phyloP scores from a whole-genome alignment of 2,329 filamentous ascomycete species.

The Microsporum canis region DNA sequence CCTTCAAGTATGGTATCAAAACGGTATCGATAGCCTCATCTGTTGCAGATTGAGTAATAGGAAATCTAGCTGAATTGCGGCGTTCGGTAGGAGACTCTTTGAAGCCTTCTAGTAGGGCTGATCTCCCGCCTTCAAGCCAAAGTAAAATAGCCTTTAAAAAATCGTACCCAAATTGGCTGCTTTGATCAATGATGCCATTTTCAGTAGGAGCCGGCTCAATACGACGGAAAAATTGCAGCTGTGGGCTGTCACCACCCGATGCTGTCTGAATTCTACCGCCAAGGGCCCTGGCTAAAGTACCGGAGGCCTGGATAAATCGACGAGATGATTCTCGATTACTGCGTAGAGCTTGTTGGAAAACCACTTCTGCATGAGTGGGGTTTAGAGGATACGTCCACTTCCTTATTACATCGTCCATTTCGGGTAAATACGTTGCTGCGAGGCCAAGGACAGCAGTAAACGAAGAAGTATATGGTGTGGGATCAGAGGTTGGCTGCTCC shows the following conservation, averaged over 20 bases:
- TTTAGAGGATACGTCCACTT: slow-evolving; percentile 51
- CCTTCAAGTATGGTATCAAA: slow-evolving; percentile 50
- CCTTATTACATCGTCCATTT: slow-evolving; percentile 46
- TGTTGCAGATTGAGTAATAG: slow-evolving; percentile 41
- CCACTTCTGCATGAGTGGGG: slow-evolving; percentile 42
- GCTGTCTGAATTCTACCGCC: slow-evolving; percentile 42
- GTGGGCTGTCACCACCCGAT: slow-evolving; percentile 27
- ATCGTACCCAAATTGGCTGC: slow-evolving; percentile 51
- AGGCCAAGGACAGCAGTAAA: slow-evolving; percentile 36
- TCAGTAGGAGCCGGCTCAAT: slow-evolving; percentile 39
- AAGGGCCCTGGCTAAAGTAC: slow-evolving; percentile 46
- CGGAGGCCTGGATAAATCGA: slow-evolving; percentile 52
- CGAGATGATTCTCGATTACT: slow-evolving; percentile 45
- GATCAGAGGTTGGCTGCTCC: slow-evolving; percentile 19
- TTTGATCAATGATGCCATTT: slow-evolving; percentile 27
- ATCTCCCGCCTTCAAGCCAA: slow-evolving; percentile 50
- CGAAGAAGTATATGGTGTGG: slow-evolving; percentile 25
- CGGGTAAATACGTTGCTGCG: slow-evolving; percentile 39
- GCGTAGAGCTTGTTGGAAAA: slow-evolving; percentile 45
- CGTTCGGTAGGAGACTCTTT: slow-evolving; percentile 35
- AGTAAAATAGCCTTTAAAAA: slow-evolving; percentile 53
- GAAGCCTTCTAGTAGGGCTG: slow-evolving; percentile 47
- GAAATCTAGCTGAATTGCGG: slow-evolving; percentile 37
- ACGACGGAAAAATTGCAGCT: slow-evolving; percentile 37
- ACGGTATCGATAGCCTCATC: slow-evolving; percentile 45